These are phyloP conservation scores for Sanghuangporus baumii DNA, from an alignment of 1,284 basidiomycete species.

Conservation along the genomic window DNA sequence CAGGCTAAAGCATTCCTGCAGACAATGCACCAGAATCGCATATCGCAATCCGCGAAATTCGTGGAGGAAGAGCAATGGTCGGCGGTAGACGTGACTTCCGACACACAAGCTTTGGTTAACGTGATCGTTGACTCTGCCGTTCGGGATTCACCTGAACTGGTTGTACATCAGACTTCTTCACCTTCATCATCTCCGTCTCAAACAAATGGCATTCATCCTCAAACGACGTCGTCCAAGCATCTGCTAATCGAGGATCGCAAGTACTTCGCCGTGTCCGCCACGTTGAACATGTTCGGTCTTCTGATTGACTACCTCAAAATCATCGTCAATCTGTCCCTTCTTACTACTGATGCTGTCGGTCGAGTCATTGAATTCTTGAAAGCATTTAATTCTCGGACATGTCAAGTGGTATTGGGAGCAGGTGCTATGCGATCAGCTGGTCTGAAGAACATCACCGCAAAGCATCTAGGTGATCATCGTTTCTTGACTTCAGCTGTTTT, in stretches of 20 bases:
- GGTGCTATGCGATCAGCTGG: slow-evolving; percentile 98
- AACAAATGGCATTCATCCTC: slow-evolving; percentile 18
- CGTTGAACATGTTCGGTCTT: slow-evolving; percentile 70
- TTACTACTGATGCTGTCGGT: slow-evolving; percentile 93
- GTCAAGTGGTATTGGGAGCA: slow-evolving; percentile 96
- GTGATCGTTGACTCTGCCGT: slow-evolving; percentile 80
- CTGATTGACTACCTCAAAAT: slow-evolving; percentile 85
- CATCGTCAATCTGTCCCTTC: slow-evolving; percentile 81
- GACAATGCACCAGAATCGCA: slow-evolving; percentile 77
- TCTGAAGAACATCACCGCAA: slow-evolving; percentile 97
- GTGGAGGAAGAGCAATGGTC: slow-evolving; percentile 92
- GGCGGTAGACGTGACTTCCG: slow-evolving; percentile 66
- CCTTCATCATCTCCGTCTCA: slow-evolving; percentile 23
- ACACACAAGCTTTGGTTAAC: slow-evolving; percentile 68
- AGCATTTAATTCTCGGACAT: slow-evolving; percentile 96
- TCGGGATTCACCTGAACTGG: slow-evolving; percentile 69
- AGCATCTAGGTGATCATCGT: slow-evolving; percentile 74
- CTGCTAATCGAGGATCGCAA: slow-evolving; percentile 79
- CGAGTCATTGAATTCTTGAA: slow-evolving; percentile 94
- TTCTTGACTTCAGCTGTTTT: neutral
- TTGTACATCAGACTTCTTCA: slow-evolving; percentile 28
- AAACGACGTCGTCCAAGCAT: slow-evolving; percentile 47
- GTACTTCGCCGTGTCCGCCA: slow-evolving; percentile 86
- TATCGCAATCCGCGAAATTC: slow-evolving; percentile 79
- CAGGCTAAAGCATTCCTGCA: slow-evolving; percentile 90